Conservation (phyloP, 1,284 basidiomycete genomes). For the Cystobasidium slooffiae region DNA sequence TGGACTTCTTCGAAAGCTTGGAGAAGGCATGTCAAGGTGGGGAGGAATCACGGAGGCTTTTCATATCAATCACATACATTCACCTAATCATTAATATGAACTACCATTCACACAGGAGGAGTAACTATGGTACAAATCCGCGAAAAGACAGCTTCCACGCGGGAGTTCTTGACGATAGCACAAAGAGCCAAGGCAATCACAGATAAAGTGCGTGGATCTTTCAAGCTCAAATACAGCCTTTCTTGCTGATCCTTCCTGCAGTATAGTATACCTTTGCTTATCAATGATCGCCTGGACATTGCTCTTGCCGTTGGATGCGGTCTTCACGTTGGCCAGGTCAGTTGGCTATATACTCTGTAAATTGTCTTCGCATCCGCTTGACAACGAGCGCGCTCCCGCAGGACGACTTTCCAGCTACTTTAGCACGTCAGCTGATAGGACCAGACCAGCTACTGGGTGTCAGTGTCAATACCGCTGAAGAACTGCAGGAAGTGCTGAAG, state of each 20-base stretch:
- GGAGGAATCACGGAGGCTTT: not conserved
- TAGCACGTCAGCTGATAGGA: conserved; percentile 74
- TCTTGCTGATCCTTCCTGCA: conserved; percentile 46
- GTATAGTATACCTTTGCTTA: conserved; percentile 81
- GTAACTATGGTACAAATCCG: conserved; percentile 88
- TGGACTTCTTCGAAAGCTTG: conserved; percentile 30
- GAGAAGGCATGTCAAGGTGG: conserved; percentile 29
- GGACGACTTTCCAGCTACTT: conserved; percentile 76
- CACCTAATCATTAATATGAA: not conserved
- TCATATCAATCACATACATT: not conserved
- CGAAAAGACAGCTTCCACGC: conserved; percentile 79
- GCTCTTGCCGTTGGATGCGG: conserved; percentile 75
- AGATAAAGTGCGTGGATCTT: conserved; percentile 61
- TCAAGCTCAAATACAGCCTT: not conserved
- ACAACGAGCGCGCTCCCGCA: conserved; percentile 55
- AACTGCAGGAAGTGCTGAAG: conserved; percentile 64
- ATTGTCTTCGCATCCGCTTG: not conserved
- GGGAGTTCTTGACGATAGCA: conserved; percentile 83
- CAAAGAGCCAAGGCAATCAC: conserved; percentile 72
- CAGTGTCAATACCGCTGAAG: conserved; percentile 71
- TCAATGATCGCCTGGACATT: conserved; percentile 90
- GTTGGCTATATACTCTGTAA: not conserved
- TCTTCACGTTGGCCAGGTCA: conserved; percentile 77
- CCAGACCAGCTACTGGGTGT: conserved; percentile 76
- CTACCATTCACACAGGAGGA: conserved; percentile 63